Evolutionary conservation across 805 yeast species (phyloP).

Genomic region (Candida dajiaensis): DNA sequence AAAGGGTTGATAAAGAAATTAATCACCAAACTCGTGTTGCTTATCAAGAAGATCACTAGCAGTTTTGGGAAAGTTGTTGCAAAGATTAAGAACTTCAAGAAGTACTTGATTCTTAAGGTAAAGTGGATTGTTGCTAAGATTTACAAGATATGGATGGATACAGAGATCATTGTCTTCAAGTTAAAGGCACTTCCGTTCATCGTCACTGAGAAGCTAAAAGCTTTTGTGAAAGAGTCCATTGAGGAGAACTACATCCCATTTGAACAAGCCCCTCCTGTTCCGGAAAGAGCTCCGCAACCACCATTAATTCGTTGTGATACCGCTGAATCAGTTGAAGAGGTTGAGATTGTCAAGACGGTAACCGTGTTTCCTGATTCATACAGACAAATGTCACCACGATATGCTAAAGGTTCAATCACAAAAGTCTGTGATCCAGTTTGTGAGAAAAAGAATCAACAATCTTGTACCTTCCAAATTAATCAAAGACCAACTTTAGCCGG

Average conservation of each 20-base stretch:
- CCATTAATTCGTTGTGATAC: neutral
- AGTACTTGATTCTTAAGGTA: neutral
- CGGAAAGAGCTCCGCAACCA: neutral
- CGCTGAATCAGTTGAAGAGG: neutral
- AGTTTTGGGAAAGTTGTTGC: neutral
- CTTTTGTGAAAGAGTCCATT: slow-evolving; percentile 5
- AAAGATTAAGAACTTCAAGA: neutral
- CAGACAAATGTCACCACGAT: neutral
- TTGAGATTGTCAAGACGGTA: neutral
- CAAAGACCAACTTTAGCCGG: neutral
- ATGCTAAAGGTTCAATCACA: neutral
- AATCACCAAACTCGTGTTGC: neutral
- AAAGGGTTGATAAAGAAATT: neutral
- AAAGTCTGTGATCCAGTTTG: neutral
- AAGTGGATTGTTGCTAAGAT: slow-evolving; percentile 1
- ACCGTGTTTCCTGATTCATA: neutral
- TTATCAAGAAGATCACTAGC: neutral
- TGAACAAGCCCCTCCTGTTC: neutral
- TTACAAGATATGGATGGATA: slow-evolving; percentile 7
- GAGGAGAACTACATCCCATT: neutral
- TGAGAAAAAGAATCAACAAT: neutral
- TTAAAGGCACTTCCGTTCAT: slow-evolving; percentile 2
- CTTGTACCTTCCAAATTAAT: neutral
- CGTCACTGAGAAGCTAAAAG: neutral
- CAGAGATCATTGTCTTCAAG: slow-evolving; percentile 6